phyloP scores from a whole-genome alignment of 1,284 basidiomycete species.

The Cutaneotrichosporon cavernicola region DNA sequence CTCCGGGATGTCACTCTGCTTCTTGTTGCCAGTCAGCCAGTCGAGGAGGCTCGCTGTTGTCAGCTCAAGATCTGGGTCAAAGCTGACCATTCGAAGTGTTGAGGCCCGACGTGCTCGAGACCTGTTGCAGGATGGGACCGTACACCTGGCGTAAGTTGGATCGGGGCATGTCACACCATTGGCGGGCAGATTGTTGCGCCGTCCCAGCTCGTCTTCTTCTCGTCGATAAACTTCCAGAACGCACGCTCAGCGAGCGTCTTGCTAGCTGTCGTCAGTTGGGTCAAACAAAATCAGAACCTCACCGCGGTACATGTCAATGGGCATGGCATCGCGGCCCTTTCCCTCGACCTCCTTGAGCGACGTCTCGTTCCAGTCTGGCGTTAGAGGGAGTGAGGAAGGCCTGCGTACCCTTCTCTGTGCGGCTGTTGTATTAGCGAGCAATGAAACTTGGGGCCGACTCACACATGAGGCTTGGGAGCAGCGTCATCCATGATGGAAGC shows the following conservation, averaged over 20 bases:
- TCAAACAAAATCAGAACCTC: neutral
- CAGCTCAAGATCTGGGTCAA: neutral
- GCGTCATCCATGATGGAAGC: slow-evolving; percentile 57
- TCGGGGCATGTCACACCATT: slow-evolving; percentile 48
- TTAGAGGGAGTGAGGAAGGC: neutral
- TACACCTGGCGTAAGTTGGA: slow-evolving; percentile 34
- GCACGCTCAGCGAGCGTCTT: slow-evolving; percentile 67
- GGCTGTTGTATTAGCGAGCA: slow-evolving; percentile 11
- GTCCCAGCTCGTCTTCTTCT: slow-evolving; percentile 61
- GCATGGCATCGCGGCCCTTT: slow-evolving; percentile 57
- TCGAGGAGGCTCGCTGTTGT: slow-evolving; percentile 45
- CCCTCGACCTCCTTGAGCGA: slow-evolving; percentile 58
- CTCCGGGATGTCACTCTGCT: slow-evolving; percentile 45
- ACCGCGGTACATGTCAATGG: slow-evolving; percentile 57
- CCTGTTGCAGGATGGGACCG: slow-evolving; percentile 59
- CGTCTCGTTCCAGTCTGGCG: slow-evolving; percentile 63
- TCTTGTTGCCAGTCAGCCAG: slow-evolving; percentile 52
- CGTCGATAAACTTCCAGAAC: slow-evolving; percentile 56
- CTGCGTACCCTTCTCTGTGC: slow-evolving; percentile 15
- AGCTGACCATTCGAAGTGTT: slow-evolving; percentile 58
- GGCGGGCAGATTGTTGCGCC: slow-evolving; percentile 61
- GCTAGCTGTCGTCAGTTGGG: slow-evolving; percentile 25
- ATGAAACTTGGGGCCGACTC: neutral
- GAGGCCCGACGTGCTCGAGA: slow-evolving; percentile 55
- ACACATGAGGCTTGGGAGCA: slow-evolving; percentile 18